These are phyloP conservation scores for Lactarius hatsudake DNA, from an alignment of 768 basidiomycete species.

Conservation along the genomic window DNA sequence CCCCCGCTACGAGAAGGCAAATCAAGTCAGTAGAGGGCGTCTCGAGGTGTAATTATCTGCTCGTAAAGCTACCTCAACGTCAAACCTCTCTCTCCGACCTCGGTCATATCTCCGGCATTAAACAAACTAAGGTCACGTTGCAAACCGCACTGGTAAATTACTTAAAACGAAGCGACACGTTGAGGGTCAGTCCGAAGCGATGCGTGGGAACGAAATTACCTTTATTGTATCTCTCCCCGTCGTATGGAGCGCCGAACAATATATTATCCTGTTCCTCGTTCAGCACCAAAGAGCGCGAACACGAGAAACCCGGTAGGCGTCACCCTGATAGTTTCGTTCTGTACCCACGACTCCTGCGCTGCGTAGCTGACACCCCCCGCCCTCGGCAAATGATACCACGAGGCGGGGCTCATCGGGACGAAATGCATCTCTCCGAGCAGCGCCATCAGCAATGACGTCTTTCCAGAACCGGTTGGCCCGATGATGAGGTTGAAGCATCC, in stretches of 20 bases:
- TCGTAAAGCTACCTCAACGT: constrained; percentile 36
- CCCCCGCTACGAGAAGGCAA: constrained; percentile 41
- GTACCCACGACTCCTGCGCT: constrained; percentile 83
- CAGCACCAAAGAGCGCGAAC: background rate
- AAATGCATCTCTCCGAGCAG: constrained; percentile 69
- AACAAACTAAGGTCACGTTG: constrained; percentile 47
- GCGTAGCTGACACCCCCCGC: constrained; percentile 71
- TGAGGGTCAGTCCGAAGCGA: background rate
- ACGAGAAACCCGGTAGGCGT: background rate
- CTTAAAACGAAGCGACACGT: background rate
- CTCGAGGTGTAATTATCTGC: background rate
- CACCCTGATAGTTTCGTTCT: constrained; percentile 72
- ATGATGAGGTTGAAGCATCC: constrained; percentile 56
- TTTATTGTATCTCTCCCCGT: constrained; percentile 44
- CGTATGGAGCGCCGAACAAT: constrained; percentile 46
- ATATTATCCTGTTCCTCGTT: constrained; percentile 44
- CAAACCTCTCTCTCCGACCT: constrained; percentile 58
- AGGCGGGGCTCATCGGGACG: constrained; percentile 46
- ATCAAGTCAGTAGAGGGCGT: background rate
- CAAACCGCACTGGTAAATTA: constrained; percentile 28
- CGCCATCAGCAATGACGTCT: constrained; percentile 66
- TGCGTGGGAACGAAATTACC: constrained; percentile 28
- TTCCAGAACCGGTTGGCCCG: constrained; percentile 57
- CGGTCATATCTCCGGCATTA: constrained; percentile 48
- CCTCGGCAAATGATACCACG: constrained; percentile 70